phyloP scores from a whole-genome alignment of 495 filamentous ascomycete genomes.

The Xylaria telfairii region DNA sequence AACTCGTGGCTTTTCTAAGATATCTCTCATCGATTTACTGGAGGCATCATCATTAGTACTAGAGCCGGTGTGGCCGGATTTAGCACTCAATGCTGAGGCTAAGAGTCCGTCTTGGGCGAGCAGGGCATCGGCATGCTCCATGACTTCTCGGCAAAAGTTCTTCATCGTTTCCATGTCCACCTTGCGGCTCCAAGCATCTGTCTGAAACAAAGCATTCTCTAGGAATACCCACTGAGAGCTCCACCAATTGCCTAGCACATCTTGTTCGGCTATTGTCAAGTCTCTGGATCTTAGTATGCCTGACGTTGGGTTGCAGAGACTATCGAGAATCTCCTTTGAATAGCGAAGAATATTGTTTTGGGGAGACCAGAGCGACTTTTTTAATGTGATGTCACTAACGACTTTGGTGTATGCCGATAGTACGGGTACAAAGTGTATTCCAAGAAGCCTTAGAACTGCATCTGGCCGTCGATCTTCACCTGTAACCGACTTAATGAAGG shows the following conservation, averaged over 20 bases:
- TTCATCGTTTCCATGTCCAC: constrained; percentile 76
- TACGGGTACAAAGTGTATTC: constrained; percentile 58
- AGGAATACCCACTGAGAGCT: constrained; percentile 77
- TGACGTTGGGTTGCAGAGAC: constrained; percentile 79
- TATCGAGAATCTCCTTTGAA: constrained; percentile 72
- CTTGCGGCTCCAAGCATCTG: constrained; percentile 77
- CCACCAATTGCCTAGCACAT: constrained; percentile 78
- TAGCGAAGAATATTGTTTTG: constrained; percentile 40
- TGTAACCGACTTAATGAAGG: constrained; percentile 80
- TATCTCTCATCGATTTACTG: constrained; percentile 53
- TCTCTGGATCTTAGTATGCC: constrained; percentile 76
- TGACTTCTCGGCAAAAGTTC: constrained; percentile 91
- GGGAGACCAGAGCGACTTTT: constrained; percentile 51
- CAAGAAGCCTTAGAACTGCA: constrained; percentile 73
- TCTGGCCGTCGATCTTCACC: constrained; percentile 72
- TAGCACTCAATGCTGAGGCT: constrained; percentile 64
- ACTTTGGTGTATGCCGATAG: constrained; percentile 46
- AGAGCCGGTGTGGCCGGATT: constrained; percentile 48
- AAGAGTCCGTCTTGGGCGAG: constrained; percentile 84
- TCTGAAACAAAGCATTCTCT: constrained; percentile 79
- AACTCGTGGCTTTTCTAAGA: constrained; percentile 66
- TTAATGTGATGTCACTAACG: constrained; percentile 60
- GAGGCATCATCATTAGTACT: constrained; percentile 52
- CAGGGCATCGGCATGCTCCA: constrained; percentile 86
- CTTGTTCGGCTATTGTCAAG: constrained; percentile 63